Percentiles rank a stretch among this genome's conserved stretches.
phyloP scores from a whole-genome alignment of 805 yeast species.

The Lipomyces oligophaga region DNA sequence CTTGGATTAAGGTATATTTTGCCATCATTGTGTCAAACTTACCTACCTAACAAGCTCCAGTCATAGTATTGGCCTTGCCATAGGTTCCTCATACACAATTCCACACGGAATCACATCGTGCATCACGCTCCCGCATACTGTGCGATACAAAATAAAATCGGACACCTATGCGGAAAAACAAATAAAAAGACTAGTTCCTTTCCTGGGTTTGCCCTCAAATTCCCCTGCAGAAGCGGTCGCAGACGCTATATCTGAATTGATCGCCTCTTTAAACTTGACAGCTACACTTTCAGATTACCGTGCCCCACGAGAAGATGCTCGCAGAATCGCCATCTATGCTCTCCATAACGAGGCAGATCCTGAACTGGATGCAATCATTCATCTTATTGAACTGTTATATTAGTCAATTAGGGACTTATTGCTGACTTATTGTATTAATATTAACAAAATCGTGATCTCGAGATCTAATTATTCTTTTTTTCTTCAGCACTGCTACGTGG shows the following conservation, averaged over 20 bases:
- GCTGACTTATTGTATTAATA: no score
- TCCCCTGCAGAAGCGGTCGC: slow-evolving; percentile 2
- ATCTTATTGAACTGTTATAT: no score
- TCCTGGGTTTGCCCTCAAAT: neutral
- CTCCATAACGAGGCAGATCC: no score
- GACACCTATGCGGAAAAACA: slow-evolving; percentile 3
- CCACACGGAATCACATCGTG: slow-evolving; percentile 7
- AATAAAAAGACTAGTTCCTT: slow-evolving; percentile 1
- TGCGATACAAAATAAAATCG: neutral
- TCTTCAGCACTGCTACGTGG: slow-evolving; percentile 6
- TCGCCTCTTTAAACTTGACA: neutral
- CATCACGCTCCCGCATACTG: slow-evolving; percentile 3
- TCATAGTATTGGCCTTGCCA: neutral
- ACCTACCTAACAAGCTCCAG: slow-evolving; percentile 2
- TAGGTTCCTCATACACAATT: neutral
- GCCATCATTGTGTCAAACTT: slow-evolving; percentile 5
- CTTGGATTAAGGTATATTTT: slow-evolving; percentile 5
- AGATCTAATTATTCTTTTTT: slow-evolving; percentile 15
- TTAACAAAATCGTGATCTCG: no score
- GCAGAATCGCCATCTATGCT: slow-evolving; percentile 3
- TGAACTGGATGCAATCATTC: no score
- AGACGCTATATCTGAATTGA: slow-evolving; percentile 1
- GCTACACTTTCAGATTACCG: neutral
- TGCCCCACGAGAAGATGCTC: slow-evolving; percentile 1
- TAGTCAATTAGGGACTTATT: no score